Evolutionary conservation across 345 rosid species (phyloP), one percentile per base, ranked within the genome.

Genomic region (Lenwebbia sp.): DNA sequence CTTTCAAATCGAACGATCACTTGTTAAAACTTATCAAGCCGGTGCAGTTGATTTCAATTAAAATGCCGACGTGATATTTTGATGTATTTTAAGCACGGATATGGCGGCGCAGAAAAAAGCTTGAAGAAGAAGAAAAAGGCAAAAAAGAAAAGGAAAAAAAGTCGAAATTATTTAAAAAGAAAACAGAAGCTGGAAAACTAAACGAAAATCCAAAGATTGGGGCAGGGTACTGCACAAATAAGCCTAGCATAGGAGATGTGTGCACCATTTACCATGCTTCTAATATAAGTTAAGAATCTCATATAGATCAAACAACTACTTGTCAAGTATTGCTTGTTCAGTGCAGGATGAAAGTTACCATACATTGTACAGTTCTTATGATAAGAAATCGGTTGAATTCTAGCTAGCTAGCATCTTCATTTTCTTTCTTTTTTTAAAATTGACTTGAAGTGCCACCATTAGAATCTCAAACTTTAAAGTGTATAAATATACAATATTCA

Each of bases 231-330:
- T 3, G 33, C 13, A n/a, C 0, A 58, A 13, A 58, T 14, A 62
- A 62, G 1, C 22, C 41, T 13, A 28, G 22, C 15, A 10, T 14
- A 15, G 10, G 10, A 10, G 7, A 6, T 1, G 40, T 3, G 0
- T 1, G 0, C 41, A 30, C 10, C 7, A 62, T 30, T 1, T 7
- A 62, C 41, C 0, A 8, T 62, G 30, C 11, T 30, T 62, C 19
- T 30, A 30, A 30, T 14, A 62, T n/a, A 28, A 60, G 10, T 60
- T 28, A 19, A 4, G 14, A 60, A 60, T 17, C 74, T 60, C n/a
- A n/a, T n/a, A n/a, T n/a, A n/a, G 13, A n/a, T n/a, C 33, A n/a
- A 57, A 47, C 37, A 60, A 13, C 70, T 6, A 28, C 37, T 60
- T 60, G 37, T 60, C 70, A 7, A 60, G 37, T n/a, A 13, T 13